Conservation (phyloP, 805 yeast genomes). For the Kuraishia capsulata region DNA sequence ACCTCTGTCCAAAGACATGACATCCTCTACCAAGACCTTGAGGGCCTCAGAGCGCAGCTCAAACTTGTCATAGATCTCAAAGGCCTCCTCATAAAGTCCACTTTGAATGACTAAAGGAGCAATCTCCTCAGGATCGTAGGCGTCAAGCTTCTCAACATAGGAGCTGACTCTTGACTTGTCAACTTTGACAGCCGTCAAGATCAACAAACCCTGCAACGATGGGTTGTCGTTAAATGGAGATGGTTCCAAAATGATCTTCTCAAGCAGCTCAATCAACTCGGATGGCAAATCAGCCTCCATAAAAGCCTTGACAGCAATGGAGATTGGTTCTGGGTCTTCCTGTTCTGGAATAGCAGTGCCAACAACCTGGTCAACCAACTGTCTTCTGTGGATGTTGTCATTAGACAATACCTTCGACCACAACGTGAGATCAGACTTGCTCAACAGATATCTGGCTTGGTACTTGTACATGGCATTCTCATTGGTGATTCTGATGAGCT, state of each 20-base stretch:
- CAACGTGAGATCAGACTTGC: constrained; percentile 75
- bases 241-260: constrained; percentile 93
- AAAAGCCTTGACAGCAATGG: constrained; percentile 88
- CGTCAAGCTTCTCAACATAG: constrained; percentile 83
- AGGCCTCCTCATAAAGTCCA: constrained; percentile 87
- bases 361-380: constrained; percentile 86
- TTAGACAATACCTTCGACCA: constrained; percentile 74
- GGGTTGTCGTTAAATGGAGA: constrained; percentile 95
- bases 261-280: constrained; percentile 89
- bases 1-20: constrained; percentile 92
- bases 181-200: constrained; percentile 92
- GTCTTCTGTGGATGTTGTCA: constrained; percentile 83
- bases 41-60: constrained; percentile 72
- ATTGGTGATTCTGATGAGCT: constrained; percentile 84
- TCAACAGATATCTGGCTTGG: constrained; percentile 92
- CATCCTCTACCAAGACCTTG: constrained; percentile 84
- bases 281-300: constrained; percentile 91
- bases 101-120: constrained; percentile 88
- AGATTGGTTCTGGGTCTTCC: constrained; percentile 87
- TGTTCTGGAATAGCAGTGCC: constrained; percentile 95
- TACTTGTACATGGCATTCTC: constrained; percentile 97
- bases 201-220: constrained; percentile 85
- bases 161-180: constrained; percentile 78
- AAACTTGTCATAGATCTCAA: constrained; percentile 81
- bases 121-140: constrained; percentile 88